Evolutionary conservation across 169 alveolate genomes (phyloP), one percentile per base, ranked within the genome.

Genomic region (Plasmodium gonderi): DNA sequence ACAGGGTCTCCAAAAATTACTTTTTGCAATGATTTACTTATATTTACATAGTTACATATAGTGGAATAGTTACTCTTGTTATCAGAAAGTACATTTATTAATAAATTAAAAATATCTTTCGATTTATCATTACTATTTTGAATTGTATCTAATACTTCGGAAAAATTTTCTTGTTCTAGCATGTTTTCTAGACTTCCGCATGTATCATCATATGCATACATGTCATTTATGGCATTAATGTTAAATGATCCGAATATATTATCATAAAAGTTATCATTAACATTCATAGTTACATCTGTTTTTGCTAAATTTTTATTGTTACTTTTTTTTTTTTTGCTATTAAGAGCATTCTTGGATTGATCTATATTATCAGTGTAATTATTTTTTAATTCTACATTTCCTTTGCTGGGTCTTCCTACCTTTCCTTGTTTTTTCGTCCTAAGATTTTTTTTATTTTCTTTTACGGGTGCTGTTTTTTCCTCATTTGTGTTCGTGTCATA

Each of bases 321-420:
- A 31, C 40, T 51, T 80, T 67, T 80, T 26, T 64, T 80, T 65
- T 67, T 44, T 83, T 83, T 83, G 31, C 29, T 47, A 69, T 69
- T 69, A 44, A 44, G 4, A n/a, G 89, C 54, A 80, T 80, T 80
- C 12, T 1, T 47, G 65, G 31, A 36, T 69, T 23, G 44, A 26
- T 49, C 26, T 40, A 40, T 31, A 42, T 79, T 60, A 49, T 83
- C 64, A 31, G 3, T 11, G 31, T 47, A 33, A 23, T 20, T 60
- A 44, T 83, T 69, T 83, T 74, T 68, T 9, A 17, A 9, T 3
- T 29, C 75, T 12, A 51, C 31, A 26, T 54, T 83, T 83, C 38
- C 42, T 72, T 83, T 83, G 33, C 68, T 45, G 36, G 92, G 92
- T 69, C 92, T 83, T 4, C 92, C 92, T 45, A 83, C 92, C 47